A percentile compares a stretch with the other conserved stretches of the same genome.
Conservation (phyloP, 192 early-diverging fungal species). For the Backusella tarrabulga region DNA sequence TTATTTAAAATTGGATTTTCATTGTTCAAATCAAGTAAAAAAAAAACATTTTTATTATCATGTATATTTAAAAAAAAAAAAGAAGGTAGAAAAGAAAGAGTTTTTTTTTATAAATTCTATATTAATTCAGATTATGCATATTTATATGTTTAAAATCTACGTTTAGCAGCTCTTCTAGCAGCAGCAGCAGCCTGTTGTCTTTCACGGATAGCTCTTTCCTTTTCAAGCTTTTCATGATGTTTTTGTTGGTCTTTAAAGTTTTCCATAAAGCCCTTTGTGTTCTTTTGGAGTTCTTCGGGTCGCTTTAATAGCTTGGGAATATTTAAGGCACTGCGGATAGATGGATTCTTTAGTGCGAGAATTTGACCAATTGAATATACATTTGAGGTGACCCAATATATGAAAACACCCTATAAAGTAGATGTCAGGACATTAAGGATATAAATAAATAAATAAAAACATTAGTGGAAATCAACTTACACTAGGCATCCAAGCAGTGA, state of each 20-base stretch:
- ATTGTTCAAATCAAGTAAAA: not conserved
- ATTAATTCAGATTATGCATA: not conserved
- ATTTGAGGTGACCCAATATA: slow-evolving; percentile 86
- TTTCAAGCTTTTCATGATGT: slow-evolving; percentile 28
- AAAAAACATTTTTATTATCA: not conserved
- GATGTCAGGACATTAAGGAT: not conserved
- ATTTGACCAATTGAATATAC: slow-evolving; percentile 69
- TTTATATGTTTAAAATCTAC: slow-evolving; percentile 25
- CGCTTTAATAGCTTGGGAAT: slow-evolving; percentile 57
- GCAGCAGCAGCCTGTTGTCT: slow-evolving; percentile 37
- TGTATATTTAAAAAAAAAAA: not conserved
- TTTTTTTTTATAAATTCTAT: not conserved
- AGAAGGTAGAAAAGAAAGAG: not conserved
- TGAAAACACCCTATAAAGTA: slow-evolving; percentile 65
- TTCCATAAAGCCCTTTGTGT: slow-evolving; percentile 42
- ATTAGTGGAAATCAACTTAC: slow-evolving; percentile 24
- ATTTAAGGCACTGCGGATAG: slow-evolving; percentile 53
- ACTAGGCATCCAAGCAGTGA: slow-evolving; percentile 52
- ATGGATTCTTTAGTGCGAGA: slow-evolving; percentile 55
- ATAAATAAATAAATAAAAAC: slow-evolving; percentile 2
- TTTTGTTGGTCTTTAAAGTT: slow-evolving; percentile 42
- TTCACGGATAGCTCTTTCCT: slow-evolving; percentile 35
- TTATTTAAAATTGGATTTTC: not conserved
- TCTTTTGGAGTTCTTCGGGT: slow-evolving; percentile 40
- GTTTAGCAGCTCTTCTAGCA: slow-evolving; percentile 34